phyloP scores from a whole-genome alignment of 768 basidiomycete genomes.

The Boletellus ananiceps region DNA sequence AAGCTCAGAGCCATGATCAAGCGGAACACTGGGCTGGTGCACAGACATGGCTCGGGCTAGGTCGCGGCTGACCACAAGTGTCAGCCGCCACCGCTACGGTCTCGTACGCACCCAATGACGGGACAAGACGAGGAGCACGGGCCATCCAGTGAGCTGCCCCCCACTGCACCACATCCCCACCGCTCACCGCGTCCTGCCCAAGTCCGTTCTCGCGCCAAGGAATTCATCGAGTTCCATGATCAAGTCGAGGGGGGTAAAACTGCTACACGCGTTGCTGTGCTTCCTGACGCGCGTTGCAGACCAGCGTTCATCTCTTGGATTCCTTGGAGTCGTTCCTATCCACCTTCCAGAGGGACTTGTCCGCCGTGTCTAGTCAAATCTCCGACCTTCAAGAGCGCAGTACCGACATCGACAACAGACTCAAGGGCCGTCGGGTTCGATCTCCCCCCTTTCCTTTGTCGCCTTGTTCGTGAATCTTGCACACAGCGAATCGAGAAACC shows the following conservation, averaged over 20 bases:
- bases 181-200: background rate
- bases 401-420: constrained; percentile 81
- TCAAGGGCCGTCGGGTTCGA: constrained; percentile 80
- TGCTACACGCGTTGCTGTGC: background rate
- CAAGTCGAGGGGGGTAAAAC: constrained; percentile 67
- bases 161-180: background rate
- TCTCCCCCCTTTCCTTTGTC: background rate
- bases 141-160: constrained; percentile 14
- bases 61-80: constrained; percentile 7
- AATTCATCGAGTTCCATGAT: constrained; percentile 85
- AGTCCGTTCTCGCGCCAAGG: constrained; percentile 45
- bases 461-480: constrained; percentile 1
- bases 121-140: constrained; percentile 3
- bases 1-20: constrained; percentile 41
- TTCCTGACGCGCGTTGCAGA: constrained; percentile 42
- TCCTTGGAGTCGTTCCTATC: constrained; percentile 89
- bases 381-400: constrained; percentile 89
- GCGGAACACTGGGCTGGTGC: too few relatives aligned
- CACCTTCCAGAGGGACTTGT: constrained; percentile 92
- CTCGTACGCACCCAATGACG: background rate
- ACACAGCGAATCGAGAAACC: constrained; percentile 83
- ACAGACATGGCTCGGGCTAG: background rate
- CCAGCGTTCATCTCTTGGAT: constrained; percentile 79
- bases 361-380: constrained; percentile 94
- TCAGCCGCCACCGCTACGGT: constrained; percentile 9